Conservation (phyloP, 1,284 basidiomycete species). For the Cryptococcus floricola region DNA sequence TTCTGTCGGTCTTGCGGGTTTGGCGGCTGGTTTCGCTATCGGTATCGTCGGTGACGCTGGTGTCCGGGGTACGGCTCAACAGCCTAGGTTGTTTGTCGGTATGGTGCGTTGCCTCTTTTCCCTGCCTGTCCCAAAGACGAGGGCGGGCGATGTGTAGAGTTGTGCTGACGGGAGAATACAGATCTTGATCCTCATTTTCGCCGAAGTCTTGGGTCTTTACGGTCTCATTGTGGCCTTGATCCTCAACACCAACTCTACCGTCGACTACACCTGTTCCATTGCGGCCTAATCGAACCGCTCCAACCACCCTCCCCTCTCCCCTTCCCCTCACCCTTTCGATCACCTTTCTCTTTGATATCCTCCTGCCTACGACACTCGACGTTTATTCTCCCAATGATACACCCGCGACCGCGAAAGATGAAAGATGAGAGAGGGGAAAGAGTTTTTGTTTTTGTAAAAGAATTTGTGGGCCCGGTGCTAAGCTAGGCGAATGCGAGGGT, state of each 20-base stretch:
- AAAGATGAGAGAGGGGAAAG: not conserved
- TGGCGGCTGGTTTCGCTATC: conserved; percentile 86
- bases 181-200: conserved; percentile 89
- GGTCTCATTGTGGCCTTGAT: conserved; percentile 57
- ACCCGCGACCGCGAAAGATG: not conserved
- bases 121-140: not conserved
- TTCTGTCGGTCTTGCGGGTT: conserved; percentile 79
- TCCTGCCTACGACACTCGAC: not conserved
- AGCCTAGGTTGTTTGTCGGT: conserved; percentile 86
- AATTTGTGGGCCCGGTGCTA: no score
- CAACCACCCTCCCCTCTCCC: not conserved
- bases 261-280: conserved; percentile 23
- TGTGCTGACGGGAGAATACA: conserved; percentile 24
- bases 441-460: not conserved
- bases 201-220: conserved; percentile 74
- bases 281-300: not conserved
- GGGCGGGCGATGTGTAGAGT: not conserved
- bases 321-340: conserved; percentile 1
- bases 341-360: not conserved
- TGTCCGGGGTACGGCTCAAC: conserved; percentile 83
- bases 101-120: conserved; percentile 30
- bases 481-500: no score
- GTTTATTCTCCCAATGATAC: not conserved
- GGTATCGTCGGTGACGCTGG: conserved; percentile 95
- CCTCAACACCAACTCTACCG: conserved; percentile 53